Evolutionary conservation across 768 basidiomycete genomes (phyloP).

Genomic region (Kwoniella dejecticola): DNA sequence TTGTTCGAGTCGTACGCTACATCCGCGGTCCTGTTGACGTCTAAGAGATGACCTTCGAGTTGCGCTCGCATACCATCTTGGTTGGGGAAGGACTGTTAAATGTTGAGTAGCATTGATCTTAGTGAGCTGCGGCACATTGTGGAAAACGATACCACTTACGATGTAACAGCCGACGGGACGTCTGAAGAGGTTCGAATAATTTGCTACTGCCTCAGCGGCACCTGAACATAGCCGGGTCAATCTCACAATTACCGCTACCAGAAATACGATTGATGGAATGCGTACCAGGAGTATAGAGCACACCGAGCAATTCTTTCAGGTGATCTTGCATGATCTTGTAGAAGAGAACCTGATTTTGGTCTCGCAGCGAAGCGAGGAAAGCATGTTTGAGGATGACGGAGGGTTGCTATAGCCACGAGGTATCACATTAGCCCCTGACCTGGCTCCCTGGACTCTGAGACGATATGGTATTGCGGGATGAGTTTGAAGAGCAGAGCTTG

Average conservation of each 20-base stretch:
- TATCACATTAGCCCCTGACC: neutral
- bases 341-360: constrained; percentile 68
- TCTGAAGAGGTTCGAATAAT: constrained; percentile 81
- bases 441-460: too few relatives aligned
- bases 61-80: constrained; percentile 74
- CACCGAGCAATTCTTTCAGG: constrained; percentile 67
- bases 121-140: too few relatives aligned
- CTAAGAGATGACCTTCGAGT: constrained; percentile 58
- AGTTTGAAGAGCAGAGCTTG: too few relatives aligned
- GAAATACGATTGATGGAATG: too few relatives aligned
- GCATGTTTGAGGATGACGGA: constrained; percentile 68
- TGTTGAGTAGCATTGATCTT: too few relatives aligned
- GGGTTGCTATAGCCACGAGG: constrained; percentile 47
- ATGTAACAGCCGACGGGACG: constrained; percentile 59
- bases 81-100: constrained; percentile 61
- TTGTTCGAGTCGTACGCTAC: constrained; percentile 44
- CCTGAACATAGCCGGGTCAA: constrained; percentile 17
- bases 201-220: constrained; percentile 72
- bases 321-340: constrained; percentile 68
- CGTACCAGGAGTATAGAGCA: constrained; percentile 81
- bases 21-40: constrained; percentile 53
- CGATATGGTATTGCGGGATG: constrained; percentile 2
- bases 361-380: constrained; percentile 59
- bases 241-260: too few relatives aligned
- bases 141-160: constrained; percentile 3